Conservation (phyloP, 2,329 filamentous ascomycete genomes). For the Lomentospora prolificans region DNA sequence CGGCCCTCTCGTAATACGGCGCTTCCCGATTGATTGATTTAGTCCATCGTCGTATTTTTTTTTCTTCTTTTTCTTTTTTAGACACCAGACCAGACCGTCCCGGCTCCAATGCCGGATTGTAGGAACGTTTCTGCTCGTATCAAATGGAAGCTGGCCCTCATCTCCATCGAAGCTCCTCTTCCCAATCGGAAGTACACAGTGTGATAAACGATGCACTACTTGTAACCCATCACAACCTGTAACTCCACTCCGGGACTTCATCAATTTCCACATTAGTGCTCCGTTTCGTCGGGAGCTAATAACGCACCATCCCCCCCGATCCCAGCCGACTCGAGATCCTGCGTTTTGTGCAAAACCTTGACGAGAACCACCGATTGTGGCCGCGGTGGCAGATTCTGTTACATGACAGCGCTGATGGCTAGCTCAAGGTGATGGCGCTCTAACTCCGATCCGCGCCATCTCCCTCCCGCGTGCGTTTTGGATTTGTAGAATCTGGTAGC, state of each 20-base stretch:
- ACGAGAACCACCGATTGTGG: too few relatives aligned
- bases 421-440: background rate
- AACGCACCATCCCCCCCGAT: too few relatives aligned
- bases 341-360: too few relatives aligned
- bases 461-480: background rate
- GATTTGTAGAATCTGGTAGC: background rate
- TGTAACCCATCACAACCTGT: too few relatives aligned
- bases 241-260: too few relatives aligned
- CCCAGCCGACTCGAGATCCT: too few relatives aligned
- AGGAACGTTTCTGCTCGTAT: too few relatives aligned
- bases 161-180: slow-evolving; percentile 5
- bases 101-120: too few relatives aligned
- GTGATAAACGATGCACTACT: too few relatives aligned
- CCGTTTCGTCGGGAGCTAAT: background rate
- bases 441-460: background rate
- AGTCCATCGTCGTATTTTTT: background rate
- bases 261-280: background rate
- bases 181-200: background rate
- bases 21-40: background rate
- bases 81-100: too few relatives aligned
- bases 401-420: too few relatives aligned
- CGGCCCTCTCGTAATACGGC: background rate
- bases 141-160: background rate
- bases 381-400: too few relatives aligned
- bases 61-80: slow-evolving; percentile 3